Evolutionary conservation across 148 eudicot species (phyloP).

Genomic region (Fagopyrum tataricum): DNA sequence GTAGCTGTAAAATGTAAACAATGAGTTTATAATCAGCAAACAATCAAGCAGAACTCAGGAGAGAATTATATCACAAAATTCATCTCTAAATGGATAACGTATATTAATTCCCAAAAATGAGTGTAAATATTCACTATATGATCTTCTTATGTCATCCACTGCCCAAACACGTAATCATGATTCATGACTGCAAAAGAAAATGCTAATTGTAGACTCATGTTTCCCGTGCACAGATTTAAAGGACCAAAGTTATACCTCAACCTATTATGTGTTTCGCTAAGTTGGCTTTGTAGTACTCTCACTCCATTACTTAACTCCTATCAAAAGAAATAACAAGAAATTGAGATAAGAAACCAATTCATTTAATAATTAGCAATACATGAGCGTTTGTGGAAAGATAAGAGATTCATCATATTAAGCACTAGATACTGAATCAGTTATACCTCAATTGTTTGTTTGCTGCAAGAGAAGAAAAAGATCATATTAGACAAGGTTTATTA

Average conservation of each 20-base stretch:
- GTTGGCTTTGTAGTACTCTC: conserved; percentile 41
- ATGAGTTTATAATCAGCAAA: not conserved
- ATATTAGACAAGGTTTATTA: not conserved
- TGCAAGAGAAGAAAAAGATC: conserved; percentile 32
- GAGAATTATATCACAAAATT: not conserved
- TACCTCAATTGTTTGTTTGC: conserved; percentile 65
- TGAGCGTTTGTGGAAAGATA: not conserved
- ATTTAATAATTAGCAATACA: not conserved
- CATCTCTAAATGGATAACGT: not conserved
- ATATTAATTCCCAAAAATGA: too few species aligned
- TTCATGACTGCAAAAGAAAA: too few species aligned
- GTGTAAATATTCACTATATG: too few species aligned
- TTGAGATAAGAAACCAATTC: conserved; percentile 5
- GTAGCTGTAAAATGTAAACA: conserved; percentile 37
- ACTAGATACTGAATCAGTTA: not conserved
- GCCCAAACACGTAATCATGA: too few species aligned
- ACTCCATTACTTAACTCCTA: conserved; percentile 51
- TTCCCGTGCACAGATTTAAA: not conserved
- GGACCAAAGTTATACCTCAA: conserved; percentile 32
- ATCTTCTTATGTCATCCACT: too few species aligned
- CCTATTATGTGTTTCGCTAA: conserved; percentile 41
- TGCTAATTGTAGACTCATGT: not conserved
- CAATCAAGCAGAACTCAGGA: not conserved
- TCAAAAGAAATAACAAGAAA: conserved; percentile 9
- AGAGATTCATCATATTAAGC: not conserved